Evolutionary conservation across 176 grass and related monocot genomes (phyloP), one percentile per base, ranked within the genome.

Genomic region (Zizania latifolia): DNA sequence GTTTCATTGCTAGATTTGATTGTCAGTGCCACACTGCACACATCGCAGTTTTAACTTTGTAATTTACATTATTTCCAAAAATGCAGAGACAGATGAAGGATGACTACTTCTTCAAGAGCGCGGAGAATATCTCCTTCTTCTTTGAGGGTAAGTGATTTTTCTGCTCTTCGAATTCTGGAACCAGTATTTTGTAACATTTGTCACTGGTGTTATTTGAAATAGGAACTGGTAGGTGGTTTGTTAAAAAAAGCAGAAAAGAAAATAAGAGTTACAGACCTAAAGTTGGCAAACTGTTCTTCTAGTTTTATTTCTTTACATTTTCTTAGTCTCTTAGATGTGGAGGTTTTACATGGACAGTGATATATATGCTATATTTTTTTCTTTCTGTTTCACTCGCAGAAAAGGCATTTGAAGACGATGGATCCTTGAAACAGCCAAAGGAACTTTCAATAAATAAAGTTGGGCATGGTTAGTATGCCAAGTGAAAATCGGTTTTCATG

Each of bases 391-490:
- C n/a, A 64, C 17, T 83, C 69, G 67, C 83, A 98, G 91, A 98
- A 65, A 98, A 94, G 66, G 89, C 95, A 73, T 94, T 79, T 74
- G 95, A 89, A 75, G 91, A 88, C 50, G 86, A 94, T 84, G 95
- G 95, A 74, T 85, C 43, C 61, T 84, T 98, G 86, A 91, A 89
- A 67, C 94, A 94, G 74, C 68, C 86, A 68, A 98, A 94, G 65
- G 91, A 98, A 82, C 78, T 98, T 50, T 98, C 94, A 57, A n/a
- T n/a, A n/a, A n/a, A 94, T 81, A 98, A 94, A 92, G 91, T 94
- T 65, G 91, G 94, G 17, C 94, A 98, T 46, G 94, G 91, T 98
- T 81, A 87, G 87, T 85, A 45, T 74, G 14, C 51, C 33, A 34
- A 74, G 10, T 15, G 81, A 0, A 33, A 46, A 70, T 7, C 11